A percentile compares a stretch with the other conserved stretches of the same genome.
Evolutionary conservation across 208 protist species (phyloP).

Genomic region (Vickermania spadyakhi): DNA sequence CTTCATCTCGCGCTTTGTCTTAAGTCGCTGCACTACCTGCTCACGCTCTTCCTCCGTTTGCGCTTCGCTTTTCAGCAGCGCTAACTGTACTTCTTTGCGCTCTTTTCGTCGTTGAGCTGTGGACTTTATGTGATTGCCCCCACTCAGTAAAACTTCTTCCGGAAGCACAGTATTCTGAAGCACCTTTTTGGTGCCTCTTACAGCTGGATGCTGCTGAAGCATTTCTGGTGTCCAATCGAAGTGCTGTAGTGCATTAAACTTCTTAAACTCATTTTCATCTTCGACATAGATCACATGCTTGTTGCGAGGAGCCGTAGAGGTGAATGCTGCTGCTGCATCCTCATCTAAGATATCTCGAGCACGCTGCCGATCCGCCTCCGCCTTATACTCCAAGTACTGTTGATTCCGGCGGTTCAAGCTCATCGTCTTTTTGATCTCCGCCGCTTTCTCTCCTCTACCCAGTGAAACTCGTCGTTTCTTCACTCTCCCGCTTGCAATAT

Average conservation of each 20-base stretch:
- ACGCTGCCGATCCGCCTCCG: slow-evolving; percentile 42
- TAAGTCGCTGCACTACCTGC: slow-evolving; percentile 10
- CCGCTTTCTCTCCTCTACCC: slow-evolving; percentile 27
- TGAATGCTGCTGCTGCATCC: slow-evolving; percentile 55
- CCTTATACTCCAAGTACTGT: slow-evolving; percentile 82
- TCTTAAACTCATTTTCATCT: slow-evolving; percentile 61
- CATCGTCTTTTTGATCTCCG: slow-evolving; percentile 52
- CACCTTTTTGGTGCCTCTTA: slow-evolving; percentile 57
- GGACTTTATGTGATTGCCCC: slow-evolving; percentile 52
- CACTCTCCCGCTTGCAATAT: slow-evolving; percentile 77
- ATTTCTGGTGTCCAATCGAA: slow-evolving; percentile 82
- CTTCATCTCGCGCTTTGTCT: slow-evolving; percentile 18
- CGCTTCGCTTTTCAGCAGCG: slow-evolving; percentile 26
- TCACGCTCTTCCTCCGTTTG: slow-evolving; percentile 14
- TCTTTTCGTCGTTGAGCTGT: slow-evolving; percentile 57
- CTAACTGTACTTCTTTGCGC: slow-evolving; percentile 58
- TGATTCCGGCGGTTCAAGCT: slow-evolving; percentile 64
- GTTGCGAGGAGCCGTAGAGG: slow-evolving; percentile 49
- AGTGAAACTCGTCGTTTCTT: slow-evolving; percentile 29
- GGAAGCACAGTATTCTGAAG: slow-evolving; percentile 76
- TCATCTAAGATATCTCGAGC: slow-evolving; percentile 73
- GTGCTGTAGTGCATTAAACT: slow-evolving; percentile 63
- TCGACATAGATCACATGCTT: slow-evolving; percentile 84
- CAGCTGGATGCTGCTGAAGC: slow-evolving; percentile 73
- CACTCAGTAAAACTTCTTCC: slow-evolving; percentile 67